A percentile compares a stretch with the other conserved stretches of the same genome.
Evolutionary conservation across 1,284 basidiomycete species (phyloP).

Genomic region (Salmacisia buchloeana): DNA sequence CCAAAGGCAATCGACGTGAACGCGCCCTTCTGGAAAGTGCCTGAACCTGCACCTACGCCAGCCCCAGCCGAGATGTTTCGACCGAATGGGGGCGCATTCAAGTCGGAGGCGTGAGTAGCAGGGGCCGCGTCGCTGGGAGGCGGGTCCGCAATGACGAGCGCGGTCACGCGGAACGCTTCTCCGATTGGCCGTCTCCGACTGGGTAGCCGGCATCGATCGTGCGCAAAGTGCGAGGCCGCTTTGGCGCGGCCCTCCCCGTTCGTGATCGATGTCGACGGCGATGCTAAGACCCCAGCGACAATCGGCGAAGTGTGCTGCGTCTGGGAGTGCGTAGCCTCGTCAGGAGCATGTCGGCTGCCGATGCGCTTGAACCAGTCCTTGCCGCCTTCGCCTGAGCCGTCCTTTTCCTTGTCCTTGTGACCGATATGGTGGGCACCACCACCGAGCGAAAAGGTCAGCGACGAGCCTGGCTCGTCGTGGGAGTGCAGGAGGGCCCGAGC

Average conservation of each 20-base stretch:
- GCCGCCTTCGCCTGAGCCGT: not conserved
- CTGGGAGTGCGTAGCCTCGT: not conserved
- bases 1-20: not conserved
- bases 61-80: too few relatives aligned
- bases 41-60: not conserved
- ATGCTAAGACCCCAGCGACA: too few relatives aligned
- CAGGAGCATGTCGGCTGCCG: not conserved
- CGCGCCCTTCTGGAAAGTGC: not conserved
- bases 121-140: not conserved
- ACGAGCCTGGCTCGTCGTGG: not conserved
- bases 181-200: not conserved
- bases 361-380: conserved; percentile 8
- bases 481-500: not conserved
- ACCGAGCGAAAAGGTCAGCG: not conserved
- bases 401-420: too few relatives aligned
- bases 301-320: too few relatives aligned
- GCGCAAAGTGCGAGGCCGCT: not conserved
- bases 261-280: not conserved
- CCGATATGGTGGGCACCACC: too few relatives aligned
- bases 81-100: too few relatives aligned
- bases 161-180: conserved; percentile 27
- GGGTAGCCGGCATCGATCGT: conserved; percentile 6
- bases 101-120: too few relatives aligned
- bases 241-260: not conserved
- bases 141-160: conserved; percentile 24